Percentiles rank a stretch among this genome's conserved stretches.
These are phyloP conservation scores for Porcisia hertigi DNA, from an alignment of 208 protist species.

Conservation along the genomic window DNA sequence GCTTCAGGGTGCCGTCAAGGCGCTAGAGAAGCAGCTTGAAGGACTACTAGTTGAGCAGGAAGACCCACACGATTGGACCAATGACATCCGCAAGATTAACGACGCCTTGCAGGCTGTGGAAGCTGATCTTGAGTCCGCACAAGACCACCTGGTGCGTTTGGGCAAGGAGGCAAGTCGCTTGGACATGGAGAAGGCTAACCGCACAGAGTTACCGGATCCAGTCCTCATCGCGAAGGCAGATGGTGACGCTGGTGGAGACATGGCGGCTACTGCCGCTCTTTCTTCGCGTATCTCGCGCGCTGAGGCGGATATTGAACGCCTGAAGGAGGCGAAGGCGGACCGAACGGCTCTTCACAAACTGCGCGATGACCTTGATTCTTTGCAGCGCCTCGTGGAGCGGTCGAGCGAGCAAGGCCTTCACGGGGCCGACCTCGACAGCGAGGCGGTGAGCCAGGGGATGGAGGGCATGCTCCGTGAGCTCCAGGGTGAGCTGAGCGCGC, in stretches of 20 bases:
- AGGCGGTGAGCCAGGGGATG: constrained; percentile 9
- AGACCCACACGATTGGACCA: constrained; percentile 47
- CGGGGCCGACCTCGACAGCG: constrained; percentile 19
- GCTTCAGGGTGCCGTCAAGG: constrained; percentile 46
- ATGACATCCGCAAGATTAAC: constrained; percentile 45
- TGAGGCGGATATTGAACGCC: constrained; percentile 27
- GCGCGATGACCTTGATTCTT: constrained; percentile 60
- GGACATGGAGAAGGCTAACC: constrained; percentile 65
- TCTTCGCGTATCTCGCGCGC: constrained; percentile 34
- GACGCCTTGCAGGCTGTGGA: constrained; percentile 42
- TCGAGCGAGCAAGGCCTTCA: constrained; percentile 18
- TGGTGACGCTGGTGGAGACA: constrained; percentile 19
- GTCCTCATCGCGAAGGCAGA: constrained; percentile 2
- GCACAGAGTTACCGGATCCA: constrained; percentile 20
- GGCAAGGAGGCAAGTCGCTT: constrained; percentile 36
- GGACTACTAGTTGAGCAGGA: constrained; percentile 38
- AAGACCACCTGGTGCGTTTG: constrained; percentile 25
- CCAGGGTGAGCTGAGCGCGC: constrained; percentile 58
- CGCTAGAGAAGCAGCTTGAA: constrained; percentile 71
- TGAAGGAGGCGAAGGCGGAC: constrained; percentile 79
- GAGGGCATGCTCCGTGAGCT: constrained; percentile 63
- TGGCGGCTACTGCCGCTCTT: constrained; percentile 36
- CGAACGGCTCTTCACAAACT: constrained; percentile 63
- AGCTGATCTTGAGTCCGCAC: constrained; percentile 29
- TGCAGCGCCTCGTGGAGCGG: constrained; percentile 64